Conservation (phyloP, 2,329 filamentous ascomycete species). For the Leptodontidium sp. region DNA sequence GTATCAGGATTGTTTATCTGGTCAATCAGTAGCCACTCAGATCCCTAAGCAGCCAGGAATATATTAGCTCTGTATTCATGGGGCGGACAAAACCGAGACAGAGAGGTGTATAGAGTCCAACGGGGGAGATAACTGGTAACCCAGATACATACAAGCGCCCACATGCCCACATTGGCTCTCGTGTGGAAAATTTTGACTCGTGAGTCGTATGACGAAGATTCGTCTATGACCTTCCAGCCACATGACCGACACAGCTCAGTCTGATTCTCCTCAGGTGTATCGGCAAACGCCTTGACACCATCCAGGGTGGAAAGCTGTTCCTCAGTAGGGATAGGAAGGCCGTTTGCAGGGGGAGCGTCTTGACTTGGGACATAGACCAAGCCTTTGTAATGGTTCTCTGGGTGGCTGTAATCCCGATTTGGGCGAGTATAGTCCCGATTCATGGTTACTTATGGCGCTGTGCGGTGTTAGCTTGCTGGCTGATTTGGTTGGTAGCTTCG, state of each 20-base stretch:
- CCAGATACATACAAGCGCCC: slow-evolving; percentile 19
- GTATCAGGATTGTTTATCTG: slow-evolving; percentile 27
- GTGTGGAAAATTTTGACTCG: slow-evolving; percentile 27
- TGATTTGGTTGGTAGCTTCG: no score
- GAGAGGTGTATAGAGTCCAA: background rate
- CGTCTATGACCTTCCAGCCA: slow-evolving; percentile 26
- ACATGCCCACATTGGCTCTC: slow-evolving; percentile 25
- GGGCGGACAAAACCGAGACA: background rate
- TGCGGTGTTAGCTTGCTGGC: background rate
- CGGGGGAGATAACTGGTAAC: background rate
- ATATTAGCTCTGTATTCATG: background rate
- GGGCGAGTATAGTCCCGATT: slow-evolving; percentile 8
- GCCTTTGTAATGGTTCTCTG: slow-evolving; percentile 24
- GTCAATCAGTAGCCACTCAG: slow-evolving; percentile 29
- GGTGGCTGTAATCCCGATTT: slow-evolving; percentile 6
- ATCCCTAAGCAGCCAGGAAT: slow-evolving; percentile 13
- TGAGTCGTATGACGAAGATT: slow-evolving; percentile 29
- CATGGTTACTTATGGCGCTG: background rate
- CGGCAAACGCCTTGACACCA: background rate
- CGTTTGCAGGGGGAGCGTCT: background rate
- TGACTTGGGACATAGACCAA: background rate
- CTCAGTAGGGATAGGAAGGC: background rate
- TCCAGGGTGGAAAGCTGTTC: background rate
- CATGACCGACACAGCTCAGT: slow-evolving; percentile 30
- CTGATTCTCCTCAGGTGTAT: background rate